phyloP scores from a whole-genome alignment of 169 alveolate genomes.

The Ichthyophthirius multifiliis region DNA sequence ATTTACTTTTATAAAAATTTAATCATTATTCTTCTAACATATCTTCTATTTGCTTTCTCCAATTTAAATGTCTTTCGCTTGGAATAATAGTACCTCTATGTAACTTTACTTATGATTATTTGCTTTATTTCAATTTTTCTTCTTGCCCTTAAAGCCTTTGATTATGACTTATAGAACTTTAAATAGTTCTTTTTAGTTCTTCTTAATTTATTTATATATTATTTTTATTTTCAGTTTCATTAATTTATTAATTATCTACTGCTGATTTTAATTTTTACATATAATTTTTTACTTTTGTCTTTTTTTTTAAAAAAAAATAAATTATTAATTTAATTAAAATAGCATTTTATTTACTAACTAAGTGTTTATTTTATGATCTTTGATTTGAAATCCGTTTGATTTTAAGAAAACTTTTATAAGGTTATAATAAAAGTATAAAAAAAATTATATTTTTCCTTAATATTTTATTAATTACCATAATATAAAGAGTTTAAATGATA shows the following conservation, averaged over 20 bases:
- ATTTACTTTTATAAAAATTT: no score
- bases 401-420: neutral
- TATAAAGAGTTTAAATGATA: neutral
- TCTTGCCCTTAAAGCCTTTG: neutral
- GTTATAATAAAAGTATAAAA: no score
- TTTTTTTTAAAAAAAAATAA: neutral
- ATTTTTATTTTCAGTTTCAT: neutral
- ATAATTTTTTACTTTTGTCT: neutral
- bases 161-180: neutral
- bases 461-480: neutral
- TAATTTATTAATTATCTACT: neutral
- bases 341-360: neutral
- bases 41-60: neutral
- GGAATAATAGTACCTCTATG: neutral
- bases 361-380: neutral
- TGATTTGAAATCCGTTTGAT: neutral
- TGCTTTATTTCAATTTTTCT: neutral
- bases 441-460: neutral
- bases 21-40: no score
- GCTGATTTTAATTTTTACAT: conserved; percentile 4
- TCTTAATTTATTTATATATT: neutral
- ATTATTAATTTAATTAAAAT: neutral
- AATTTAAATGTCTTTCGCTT: neutral
- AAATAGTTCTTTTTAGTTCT: neutral
- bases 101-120: neutral